These are phyloP conservation scores for Microthlaspi erraticum DNA, from an alignment of 345 rosid genomes.

Conservation along the genomic window DNA sequence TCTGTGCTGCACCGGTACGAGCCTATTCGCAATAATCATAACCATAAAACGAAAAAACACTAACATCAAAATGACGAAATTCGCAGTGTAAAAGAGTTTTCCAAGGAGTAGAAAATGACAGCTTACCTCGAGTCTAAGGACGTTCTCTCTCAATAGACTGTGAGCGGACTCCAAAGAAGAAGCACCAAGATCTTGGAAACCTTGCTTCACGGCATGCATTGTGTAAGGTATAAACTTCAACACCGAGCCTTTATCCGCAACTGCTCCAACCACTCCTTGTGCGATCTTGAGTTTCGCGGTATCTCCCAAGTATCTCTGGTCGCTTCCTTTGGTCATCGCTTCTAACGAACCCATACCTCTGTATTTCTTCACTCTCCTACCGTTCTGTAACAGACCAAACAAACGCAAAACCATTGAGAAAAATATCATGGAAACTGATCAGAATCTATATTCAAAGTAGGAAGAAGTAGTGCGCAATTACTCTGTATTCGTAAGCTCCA, in stretches of 20 bases:
- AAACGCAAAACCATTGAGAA: not conserved
- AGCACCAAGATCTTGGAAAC: slow-evolving; percentile 96
- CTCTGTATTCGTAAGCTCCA: slow-evolving; percentile 67
- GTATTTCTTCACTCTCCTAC: slow-evolving; percentile 64
- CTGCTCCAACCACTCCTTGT: slow-evolving; percentile 96
- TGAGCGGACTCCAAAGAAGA: slow-evolving; percentile 76
- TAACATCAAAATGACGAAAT: slow-evolving; percentile 10
- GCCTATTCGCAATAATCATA: slow-evolving; percentile 49
- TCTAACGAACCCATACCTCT: slow-evolving; percentile 97
- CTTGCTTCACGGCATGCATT: slow-evolving; percentile 97
- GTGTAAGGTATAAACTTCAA: slow-evolving; percentile 81
- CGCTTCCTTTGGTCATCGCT: slow-evolving; percentile 98
- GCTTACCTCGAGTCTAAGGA: slow-evolving; percentile 79
- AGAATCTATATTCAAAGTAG: slow-evolving; percentile 2
- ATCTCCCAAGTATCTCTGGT: slow-evolving; percentile 91
- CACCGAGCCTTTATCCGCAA: slow-evolving; percentile 87
- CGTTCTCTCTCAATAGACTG: slow-evolving; percentile 61
- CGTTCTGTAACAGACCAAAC: slow-evolving; percentile 52
- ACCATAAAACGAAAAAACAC: slow-evolving; percentile 11
- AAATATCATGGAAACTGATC: not conserved
- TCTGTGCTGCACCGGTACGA: slow-evolving; percentile 89
- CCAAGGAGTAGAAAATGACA: slow-evolving; percentile 4
- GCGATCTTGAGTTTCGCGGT: slow-evolving; percentile 85
- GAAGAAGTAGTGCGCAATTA: slow-evolving; percentile 40
- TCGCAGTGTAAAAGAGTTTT: not conserved